phyloP scores from a whole-genome alignment of 148 eudicot species.

The Cornus controversa region DNA sequence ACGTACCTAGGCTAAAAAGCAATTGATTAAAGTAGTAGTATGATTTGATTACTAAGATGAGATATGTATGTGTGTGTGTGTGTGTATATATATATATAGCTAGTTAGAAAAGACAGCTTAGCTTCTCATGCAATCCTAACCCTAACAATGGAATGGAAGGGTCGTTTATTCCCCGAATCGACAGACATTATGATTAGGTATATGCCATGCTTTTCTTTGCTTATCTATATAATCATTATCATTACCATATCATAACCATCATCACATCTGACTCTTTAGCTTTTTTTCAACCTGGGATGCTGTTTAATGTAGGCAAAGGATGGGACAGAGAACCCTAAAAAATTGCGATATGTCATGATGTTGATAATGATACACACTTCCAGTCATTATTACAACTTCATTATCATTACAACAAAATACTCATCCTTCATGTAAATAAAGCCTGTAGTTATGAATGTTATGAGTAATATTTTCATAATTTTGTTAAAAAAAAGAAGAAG shows the following conservation, averaged over 20 bases:
- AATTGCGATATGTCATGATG: neutral
- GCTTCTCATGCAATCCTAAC: neutral
- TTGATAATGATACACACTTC: neutral
- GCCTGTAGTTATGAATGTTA: too few relatives aligned
- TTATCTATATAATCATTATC: neutral
- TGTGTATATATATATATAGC: too few relatives aligned
- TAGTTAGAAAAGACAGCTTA: neutral
- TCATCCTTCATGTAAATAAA: too few relatives aligned
- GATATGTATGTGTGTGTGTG: too few relatives aligned
- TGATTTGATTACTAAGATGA: too few relatives aligned
- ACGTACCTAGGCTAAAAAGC: neutral
- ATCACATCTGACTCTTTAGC: neutral
- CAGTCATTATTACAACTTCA: neutral
- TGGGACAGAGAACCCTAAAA: neutral
- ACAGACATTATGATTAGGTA: conserved; percentile 8
- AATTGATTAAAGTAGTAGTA: too few relatives aligned
- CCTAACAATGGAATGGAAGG: neutral
- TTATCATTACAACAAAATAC: too few relatives aligned
- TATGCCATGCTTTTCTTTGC: neutral
- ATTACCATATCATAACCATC: neutral
- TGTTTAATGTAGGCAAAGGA: neutral
- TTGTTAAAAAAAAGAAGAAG: too few relatives aligned
- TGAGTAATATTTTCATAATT: too few relatives aligned
- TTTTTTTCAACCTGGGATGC: neutral
- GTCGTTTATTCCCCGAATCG: neutral